phyloP scores from a whole-genome alignment of 2,329 filamentous ascomycete species.

The Pestalotiopsis sp. region DNA sequence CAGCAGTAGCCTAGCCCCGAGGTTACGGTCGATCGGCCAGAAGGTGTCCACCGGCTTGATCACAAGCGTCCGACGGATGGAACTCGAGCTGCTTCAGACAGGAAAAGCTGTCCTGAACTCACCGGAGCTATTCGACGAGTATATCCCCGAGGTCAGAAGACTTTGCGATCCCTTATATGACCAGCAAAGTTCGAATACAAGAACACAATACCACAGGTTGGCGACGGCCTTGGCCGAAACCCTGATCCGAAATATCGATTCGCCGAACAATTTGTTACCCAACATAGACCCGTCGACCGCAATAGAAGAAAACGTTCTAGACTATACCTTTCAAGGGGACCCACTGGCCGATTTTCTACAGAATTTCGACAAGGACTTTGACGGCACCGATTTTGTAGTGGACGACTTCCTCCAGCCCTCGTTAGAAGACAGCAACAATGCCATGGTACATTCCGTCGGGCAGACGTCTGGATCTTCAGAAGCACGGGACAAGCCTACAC shows the following conservation, averaged over 20 bases:
- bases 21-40: conserved; percentile 38
- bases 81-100: conserved; percentile 52
- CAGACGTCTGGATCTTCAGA: not conserved
- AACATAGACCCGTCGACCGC: not conserved
- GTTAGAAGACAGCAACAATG: not conserved
- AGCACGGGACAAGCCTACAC: not conserved
- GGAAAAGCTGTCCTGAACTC: conserved; percentile 50
- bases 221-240: conserved; percentile 43
- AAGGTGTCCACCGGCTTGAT: conserved; percentile 39
- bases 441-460: not conserved
- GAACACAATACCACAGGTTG: conserved; percentile 44
- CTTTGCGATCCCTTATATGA: conserved; percentile 48
- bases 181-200: conserved; percentile 32
- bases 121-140: conserved; percentile 42
- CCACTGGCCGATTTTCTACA: conserved; percentile 24
- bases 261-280: conserved; percentile 17
- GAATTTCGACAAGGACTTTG: conserved; percentile 21
- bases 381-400: conserved; percentile 20
- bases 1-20: conserved; percentile 31
- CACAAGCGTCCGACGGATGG: conserved; percentile 46
- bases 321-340: not conserved
- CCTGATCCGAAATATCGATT: conserved; percentile 35
- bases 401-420: conserved; percentile 16
- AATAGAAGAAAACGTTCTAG: not conserved
- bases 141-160: conserved; percentile 40